Evolutionary conservation across 2,329 filamentous ascomycete genomes (phyloP), one percentile per base, ranked within the genome.

Genomic region (Fusarium sp.): DNA sequence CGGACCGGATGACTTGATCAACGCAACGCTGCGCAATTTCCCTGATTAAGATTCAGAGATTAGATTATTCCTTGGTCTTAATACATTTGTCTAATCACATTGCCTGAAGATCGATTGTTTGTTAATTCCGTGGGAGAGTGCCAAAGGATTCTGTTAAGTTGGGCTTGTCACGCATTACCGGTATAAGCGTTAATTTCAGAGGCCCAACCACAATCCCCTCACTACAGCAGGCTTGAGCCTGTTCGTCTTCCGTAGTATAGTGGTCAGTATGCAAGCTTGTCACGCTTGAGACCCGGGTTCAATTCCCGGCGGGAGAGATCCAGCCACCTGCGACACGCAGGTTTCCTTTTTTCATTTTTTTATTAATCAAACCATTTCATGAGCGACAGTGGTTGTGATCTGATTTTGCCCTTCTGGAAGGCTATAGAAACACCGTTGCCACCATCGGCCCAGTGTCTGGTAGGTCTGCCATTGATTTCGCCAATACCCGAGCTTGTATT

Each of bases 201-300:
- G 3, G 0, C 0, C 14, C 7, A 23, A 55, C 7, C 37, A 42
- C 41, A 65, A 65, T 38, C 21, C 62, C 61, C 60, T 44, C 60
- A 57, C 62, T 65, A 65, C 62, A 64, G 39, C 62, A 65, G 63
- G 62, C 35, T 37, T 42, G 2, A 66, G 44, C 42, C 31, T 66
- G 48, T 49, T 58, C 9, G 9, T 66, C 63, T 66, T 66, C 63
- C 63, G 63, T 66, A 66, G 63, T 66, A 66, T 66, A 66, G 63
- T 65, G 63, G 62, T 65, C 41, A 44, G 41, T 44, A 42, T 42
- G 41, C 41, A 42, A 42, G 41, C 41, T 42, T 42, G 41, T 42
- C 41, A 42, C 41, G 41, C 41, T 42, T 42, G 41, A 42, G 41
- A 42, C 41, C 41, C 41, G 41, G 41, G 41, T 42, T 42, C 41